phyloP scores from a whole-genome alignment of 495 filamentous ascomycete species.

The Lophiostoma macrostomum region DNA sequence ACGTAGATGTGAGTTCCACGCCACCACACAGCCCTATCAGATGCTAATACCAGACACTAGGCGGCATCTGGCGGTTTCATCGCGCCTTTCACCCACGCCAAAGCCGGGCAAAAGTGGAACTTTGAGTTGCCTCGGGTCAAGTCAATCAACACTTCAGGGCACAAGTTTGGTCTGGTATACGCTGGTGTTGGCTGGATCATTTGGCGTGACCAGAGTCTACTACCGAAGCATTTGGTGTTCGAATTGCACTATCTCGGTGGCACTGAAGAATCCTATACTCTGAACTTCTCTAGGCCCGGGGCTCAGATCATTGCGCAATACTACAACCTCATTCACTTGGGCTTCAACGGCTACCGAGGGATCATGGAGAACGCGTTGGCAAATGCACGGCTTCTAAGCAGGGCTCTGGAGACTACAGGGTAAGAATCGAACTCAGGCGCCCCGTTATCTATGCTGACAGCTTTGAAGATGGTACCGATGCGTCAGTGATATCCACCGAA shows the following conservation, averaged over 20 bases:
- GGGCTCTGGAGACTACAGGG: constrained; percentile 63
- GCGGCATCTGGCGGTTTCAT: constrained; percentile 71
- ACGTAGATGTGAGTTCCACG: constrained; percentile 53
- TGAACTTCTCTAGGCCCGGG: constrained; percentile 74
- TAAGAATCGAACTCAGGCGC: constrained; percentile 59
- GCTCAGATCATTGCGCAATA: constrained; percentile 73
- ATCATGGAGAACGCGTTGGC: constrained; percentile 71
- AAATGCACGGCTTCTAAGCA: constrained; percentile 65
- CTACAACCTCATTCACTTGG: constrained; percentile 73
- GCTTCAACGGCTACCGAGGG: constrained; percentile 60
- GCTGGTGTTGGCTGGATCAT: constrained; percentile 73
- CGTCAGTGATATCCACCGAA: constrained; percentile 65
- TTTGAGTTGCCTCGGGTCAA: constrained; percentile 70
- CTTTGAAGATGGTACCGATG: neutral
- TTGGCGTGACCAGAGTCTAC: constrained; percentile 64
- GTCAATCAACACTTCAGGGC: constrained; percentile 71
- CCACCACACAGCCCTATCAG: neutral
- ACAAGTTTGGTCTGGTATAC: constrained; percentile 74
- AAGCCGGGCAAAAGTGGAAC: constrained; percentile 62
- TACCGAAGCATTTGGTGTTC: constrained; percentile 71
- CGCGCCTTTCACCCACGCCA: constrained; percentile 65
- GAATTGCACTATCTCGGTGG: constrained; percentile 74
- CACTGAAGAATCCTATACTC: constrained; percentile 68
- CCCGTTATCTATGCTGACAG: neutral
- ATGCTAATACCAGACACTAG: neutral